These are phyloP conservation scores for Eucalyptus cloeziana DNA, from an alignment of 345 rosid species.

Conservation along the genomic window DNA sequence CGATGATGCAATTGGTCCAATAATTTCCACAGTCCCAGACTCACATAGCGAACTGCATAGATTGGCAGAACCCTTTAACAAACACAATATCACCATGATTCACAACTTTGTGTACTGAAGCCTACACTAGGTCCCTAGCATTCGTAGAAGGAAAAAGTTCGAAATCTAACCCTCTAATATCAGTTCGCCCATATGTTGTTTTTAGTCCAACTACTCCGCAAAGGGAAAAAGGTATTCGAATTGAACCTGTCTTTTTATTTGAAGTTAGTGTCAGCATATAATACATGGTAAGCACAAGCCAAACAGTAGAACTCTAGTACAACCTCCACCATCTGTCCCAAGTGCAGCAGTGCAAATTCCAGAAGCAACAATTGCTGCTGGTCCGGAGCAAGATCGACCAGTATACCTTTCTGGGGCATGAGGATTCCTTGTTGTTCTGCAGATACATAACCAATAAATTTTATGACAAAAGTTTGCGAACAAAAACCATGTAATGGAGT, in stretches of 20 bases:
- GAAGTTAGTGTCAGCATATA: not conserved
- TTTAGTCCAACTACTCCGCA: conserved; percentile 85
- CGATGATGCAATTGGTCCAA: conserved; percentile 78
- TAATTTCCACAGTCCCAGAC: conserved; percentile 70
- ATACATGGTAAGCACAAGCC: not conserved
- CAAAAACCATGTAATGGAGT: not conserved
- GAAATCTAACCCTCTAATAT: conserved; percentile 51
- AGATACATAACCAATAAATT: not conserved
- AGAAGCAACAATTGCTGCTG: conserved; percentile 85
- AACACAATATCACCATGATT: not conserved
- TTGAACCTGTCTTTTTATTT: conserved; percentile 47
- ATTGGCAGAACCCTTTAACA: not conserved
- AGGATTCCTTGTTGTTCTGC: conserved; percentile 86
- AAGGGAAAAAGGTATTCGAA: conserved; percentile 74
- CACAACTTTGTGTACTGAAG: not conserved
- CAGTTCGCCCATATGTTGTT: conserved; percentile 72
- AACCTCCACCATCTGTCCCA: conserved; percentile 98
- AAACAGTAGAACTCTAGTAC: not conserved
- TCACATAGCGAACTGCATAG: conserved; percentile 51
- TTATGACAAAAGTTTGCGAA: not conserved
- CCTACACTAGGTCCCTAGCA: not conserved
- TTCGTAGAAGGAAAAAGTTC: not conserved
- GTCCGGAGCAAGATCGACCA: conserved; percentile 87
- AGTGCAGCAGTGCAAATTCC: conserved; percentile 89
- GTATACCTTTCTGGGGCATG: conserved; percentile 76